phyloP scores from a whole-genome alignment of 805 yeast genomes.

The Teunomyces tritomae region DNA sequence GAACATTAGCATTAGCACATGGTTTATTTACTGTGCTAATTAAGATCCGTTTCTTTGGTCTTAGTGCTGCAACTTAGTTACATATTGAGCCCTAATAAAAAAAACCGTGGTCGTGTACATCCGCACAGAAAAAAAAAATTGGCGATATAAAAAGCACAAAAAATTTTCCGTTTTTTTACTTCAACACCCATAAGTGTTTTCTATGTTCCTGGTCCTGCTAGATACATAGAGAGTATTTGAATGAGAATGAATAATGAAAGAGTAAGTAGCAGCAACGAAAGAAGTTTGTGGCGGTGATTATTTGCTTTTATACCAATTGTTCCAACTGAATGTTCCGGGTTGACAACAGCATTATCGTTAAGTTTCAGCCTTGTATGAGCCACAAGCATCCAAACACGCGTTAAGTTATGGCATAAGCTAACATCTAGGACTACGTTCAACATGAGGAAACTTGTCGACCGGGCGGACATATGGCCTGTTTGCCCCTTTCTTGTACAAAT shows the following conservation, averaged over 20 bases:
- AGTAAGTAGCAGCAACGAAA: neutral
- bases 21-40: constrained; percentile 59
- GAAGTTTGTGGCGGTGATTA: constrained; percentile 40
- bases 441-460: constrained; percentile 47
- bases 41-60: constrained; percentile 62
- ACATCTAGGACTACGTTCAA: constrained; percentile 9
- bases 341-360: constrained; percentile 55
- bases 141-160: constrained; percentile 4
- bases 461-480: constrained; percentile 48
- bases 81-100: constrained; percentile 4
- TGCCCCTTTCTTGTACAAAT: constrained; percentile 43
- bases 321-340: constrained; percentile 55
- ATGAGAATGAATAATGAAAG: constrained; percentile 5
- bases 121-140: constrained; percentile 2
- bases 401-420: neutral
- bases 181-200: neutral
- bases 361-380: constrained; percentile 67
- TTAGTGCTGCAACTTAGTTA: constrained; percentile 5
- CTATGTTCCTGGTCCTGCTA: constrained; percentile 1
- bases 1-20: constrained; percentile 48
- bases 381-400: constrained; percentile 4
- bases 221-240: constrained; percentile 9
- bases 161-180: constrained; percentile 4
- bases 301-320: constrained; percentile 54
- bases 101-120: constrained; percentile 8